A percentile compares a stretch with the other conserved stretches of the same genome.
Evolutionary conservation across 208 protist genomes (phyloP).

Genomic region (Crithidia expoeki): DNA sequence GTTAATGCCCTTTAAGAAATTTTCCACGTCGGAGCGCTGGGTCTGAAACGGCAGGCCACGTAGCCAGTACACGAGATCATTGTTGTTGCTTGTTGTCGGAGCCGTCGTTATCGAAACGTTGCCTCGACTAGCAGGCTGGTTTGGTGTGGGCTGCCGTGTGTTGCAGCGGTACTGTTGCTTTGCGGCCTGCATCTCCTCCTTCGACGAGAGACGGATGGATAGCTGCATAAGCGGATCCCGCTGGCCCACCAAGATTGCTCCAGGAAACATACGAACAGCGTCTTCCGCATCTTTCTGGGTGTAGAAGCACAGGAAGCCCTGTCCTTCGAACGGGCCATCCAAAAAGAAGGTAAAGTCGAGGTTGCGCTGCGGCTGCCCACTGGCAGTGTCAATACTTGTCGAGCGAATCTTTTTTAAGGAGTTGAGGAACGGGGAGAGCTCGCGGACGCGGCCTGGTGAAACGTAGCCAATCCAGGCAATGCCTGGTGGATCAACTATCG

Average conservation of each 20-base stretch:
- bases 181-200: neutral
- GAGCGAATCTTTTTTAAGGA: neutral
- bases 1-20: neutral
- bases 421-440: slow-evolving; percentile 9
- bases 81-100: neutral
- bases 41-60: slow-evolving; percentile 15
- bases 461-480: slow-evolving; percentile 8
- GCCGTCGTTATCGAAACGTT: too few species aligned
- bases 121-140: neutral
- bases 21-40: slow-evolving; percentile 2
- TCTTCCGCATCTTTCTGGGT: neutral
- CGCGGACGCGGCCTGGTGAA: neutral
- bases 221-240: slow-evolving; percentile 2
- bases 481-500: too few species aligned
- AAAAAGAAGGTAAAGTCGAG: slow-evolving; percentile 17
- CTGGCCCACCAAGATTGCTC: neutral
- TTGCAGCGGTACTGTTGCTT: slow-evolving; percentile 7
- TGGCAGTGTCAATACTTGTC: neutral
- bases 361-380: neutral
- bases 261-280: neutral
- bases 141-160: neutral
- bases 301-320: slow-evolving; percentile 13
- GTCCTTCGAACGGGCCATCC: slow-evolving; percentile 7
- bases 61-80: slow-evolving; percentile 16
- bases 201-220: neutral